Evolutionary conservation across 2,329 filamentous ascomycete species (phyloP).

Genomic region (Neopestalotiopsis sp.): DNA sequence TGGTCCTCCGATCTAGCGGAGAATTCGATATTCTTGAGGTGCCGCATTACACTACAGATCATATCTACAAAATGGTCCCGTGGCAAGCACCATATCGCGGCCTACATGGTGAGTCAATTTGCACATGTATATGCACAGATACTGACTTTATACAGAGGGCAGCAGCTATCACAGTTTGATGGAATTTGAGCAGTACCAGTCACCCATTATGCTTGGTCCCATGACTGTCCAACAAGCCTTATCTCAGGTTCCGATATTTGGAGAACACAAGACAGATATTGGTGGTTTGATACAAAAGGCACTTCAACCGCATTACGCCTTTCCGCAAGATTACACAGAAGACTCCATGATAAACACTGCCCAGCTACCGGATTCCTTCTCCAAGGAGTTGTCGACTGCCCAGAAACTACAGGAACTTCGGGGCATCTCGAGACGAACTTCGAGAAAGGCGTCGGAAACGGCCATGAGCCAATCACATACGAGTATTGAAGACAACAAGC

Average conservation of each 20-base stretch:
- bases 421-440: constrained; percentile 35
- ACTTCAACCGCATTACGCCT: constrained; percentile 41
- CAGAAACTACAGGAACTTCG: constrained; percentile 57
- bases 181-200: constrained; percentile 62
- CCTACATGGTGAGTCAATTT: constrained; percentile 50
- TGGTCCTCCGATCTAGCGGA: constrained; percentile 66
- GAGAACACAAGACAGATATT: constrained; percentile 52
- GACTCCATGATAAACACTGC: constrained; percentile 42
- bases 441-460: constrained; percentile 21
- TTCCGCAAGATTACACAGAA: constrained; percentile 40
- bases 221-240: constrained; percentile 59
- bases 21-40: constrained; percentile 67
- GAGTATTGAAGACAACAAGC: constrained; percentile 32
- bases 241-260: constrained; percentile 62
- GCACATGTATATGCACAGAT: not conserved
- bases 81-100: constrained; percentile 66
- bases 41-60: constrained; percentile 62
- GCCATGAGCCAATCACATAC: constrained; percentile 24
- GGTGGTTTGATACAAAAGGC: constrained; percentile 47
- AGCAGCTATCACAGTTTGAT: constrained; percentile 61
- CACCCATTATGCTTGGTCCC: constrained; percentile 58
- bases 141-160: constrained; percentile 48
- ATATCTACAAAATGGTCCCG: constrained; percentile 65
- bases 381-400: constrained; percentile 47
- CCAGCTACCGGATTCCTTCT: constrained; percentile 48